phyloP scores from a whole-genome alignment of 2,329 filamentous ascomycete species.

The Coniochaeta prunicola region DNA sequence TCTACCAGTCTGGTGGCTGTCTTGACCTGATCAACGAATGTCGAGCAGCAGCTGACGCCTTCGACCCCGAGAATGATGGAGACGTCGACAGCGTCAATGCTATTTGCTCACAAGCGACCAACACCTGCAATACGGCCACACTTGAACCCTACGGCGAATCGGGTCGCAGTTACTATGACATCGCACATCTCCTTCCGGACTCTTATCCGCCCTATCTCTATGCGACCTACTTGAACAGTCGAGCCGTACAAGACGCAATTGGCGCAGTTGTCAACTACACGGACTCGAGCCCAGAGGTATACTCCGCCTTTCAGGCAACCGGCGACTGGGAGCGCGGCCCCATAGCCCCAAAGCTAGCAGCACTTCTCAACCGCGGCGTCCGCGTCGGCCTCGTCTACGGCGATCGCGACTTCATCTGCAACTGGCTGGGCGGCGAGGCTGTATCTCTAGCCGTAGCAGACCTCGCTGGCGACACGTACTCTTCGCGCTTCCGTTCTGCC shows the following conservation, averaged over 20 bases:
- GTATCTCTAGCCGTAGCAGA: constrained; percentile 57
- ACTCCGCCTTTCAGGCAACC: constrained; percentile 36
- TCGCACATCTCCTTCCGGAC: constrained; percentile 46
- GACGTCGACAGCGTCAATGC: constrained; percentile 28
- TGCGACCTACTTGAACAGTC: constrained; percentile 56
- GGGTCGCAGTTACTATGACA: constrained; percentile 52
- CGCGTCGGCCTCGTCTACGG: constrained; percentile 67
- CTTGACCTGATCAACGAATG: constrained; percentile 45
- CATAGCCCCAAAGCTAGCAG: constrained; percentile 51
- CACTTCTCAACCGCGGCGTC: constrained; percentile 54
- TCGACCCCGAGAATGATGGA: constrained; percentile 35
- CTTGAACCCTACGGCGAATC: constrained; percentile 48
- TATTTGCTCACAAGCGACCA: constrained; percentile 45
- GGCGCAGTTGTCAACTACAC: constrained; percentile 58
- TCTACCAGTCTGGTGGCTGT: constrained; percentile 43
- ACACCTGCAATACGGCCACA: constrained; percentile 50
- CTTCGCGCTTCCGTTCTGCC: constrained; percentile 31
- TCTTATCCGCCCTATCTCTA: constrained; percentile 59
- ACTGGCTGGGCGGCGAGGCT: constrained; percentile 70
- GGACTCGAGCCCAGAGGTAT: constrained; percentile 37
- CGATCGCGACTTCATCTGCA: constrained; percentile 57
- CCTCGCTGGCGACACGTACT: constrained; percentile 39
- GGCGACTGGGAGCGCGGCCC: constrained; percentile 59
- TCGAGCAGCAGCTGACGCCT: constrained; percentile 27
- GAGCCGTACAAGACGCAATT: constrained; percentile 46